Percentiles rank a stretch among this genome's conserved stretches.
These are phyloP conservation scores for Conringia planisiliqua DNA, from an alignment of 345 rosid species.

Conservation along the genomic window DNA sequence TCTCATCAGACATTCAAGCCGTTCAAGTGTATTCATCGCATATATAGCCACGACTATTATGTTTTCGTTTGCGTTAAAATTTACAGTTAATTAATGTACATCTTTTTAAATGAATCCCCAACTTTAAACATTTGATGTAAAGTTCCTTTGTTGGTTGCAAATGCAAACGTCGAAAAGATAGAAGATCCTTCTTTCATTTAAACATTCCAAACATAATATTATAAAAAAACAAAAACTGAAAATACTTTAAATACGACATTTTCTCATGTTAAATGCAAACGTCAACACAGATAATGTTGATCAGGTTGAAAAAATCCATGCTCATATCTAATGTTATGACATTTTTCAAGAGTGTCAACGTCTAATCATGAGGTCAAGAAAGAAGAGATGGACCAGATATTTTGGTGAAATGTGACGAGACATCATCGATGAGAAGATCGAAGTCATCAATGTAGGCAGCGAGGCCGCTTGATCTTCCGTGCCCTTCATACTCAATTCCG, in stretches of 20 bases:
- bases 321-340: background rate
- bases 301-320: background rate
- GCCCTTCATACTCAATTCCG: slow-evolving; percentile 95
- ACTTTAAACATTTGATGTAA: background rate
- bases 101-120: background rate
- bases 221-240: background rate
- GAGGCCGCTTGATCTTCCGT: slow-evolving; percentile 78
- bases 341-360: slow-evolving; percentile 1
- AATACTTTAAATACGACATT: background rate
- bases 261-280: background rate
- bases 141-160: background rate
- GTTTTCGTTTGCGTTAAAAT: background rate
- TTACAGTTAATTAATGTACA: background rate
- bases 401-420: slow-evolving; percentile 45
- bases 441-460: slow-evolving; percentile 48
- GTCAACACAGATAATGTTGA: background rate
- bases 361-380: background rate
- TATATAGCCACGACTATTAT: background rate
- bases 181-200: background rate
- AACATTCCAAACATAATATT: background rate
- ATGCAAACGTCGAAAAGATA: background rate
- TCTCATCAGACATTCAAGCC: background rate
- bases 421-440: slow-evolving; percentile 57
- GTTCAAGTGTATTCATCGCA: background rate
- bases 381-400: slow-evolving; percentile 47